Percentiles rank a stretch among this genome's conserved stretches.
phyloP scores from a whole-genome alignment of 495 filamentous ascomycete genomes.

The Neurospora intermedia region DNA sequence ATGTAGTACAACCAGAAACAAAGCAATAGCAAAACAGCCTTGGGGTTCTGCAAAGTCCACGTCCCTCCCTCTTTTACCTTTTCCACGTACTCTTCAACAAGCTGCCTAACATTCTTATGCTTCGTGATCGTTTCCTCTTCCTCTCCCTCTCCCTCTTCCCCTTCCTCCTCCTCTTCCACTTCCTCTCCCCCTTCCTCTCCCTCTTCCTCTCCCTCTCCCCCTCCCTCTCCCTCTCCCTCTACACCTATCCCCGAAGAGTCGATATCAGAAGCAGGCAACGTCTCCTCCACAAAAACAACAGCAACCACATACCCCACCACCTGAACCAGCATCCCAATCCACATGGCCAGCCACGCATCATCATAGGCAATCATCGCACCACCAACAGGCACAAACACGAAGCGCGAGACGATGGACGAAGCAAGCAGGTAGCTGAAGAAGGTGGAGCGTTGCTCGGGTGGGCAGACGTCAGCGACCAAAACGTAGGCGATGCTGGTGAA shows the following conservation, averaged over 20 bases:
- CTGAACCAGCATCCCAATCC: conserved; percentile 34
- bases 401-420: conserved; percentile 5
- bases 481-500: conserved; percentile 40
- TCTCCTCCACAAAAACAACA: conserved; percentile 32
- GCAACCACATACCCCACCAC: conserved; percentile 13
- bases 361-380: conserved; percentile 35
- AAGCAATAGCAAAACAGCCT: not conserved
- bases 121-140: not conserved
- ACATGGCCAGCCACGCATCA: conserved; percentile 44
- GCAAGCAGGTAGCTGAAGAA: conserved; percentile 41
- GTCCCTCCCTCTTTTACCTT: not conserved
- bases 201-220: too few relatives aligned
- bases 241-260: too few relatives aligned
- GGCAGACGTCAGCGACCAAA: conserved; percentile 45
- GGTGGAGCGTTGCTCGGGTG: conserved; percentile 35
- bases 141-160: too few relatives aligned
- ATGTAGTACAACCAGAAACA: conserved; percentile 2
- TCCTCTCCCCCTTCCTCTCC: too few relatives aligned
- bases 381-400: conserved; percentile 30
- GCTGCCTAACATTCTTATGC: not conserved
- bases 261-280: conserved; percentile 9
- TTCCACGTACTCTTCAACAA: not conserved
- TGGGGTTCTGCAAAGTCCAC: not conserved
- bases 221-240: too few relatives aligned
- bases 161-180: too few relatives aligned